A percentile compares a stretch with the other conserved stretches of the same genome.
Conservation (phyloP, 257 asterid genomes). For the Echium plantagineum region DNA sequence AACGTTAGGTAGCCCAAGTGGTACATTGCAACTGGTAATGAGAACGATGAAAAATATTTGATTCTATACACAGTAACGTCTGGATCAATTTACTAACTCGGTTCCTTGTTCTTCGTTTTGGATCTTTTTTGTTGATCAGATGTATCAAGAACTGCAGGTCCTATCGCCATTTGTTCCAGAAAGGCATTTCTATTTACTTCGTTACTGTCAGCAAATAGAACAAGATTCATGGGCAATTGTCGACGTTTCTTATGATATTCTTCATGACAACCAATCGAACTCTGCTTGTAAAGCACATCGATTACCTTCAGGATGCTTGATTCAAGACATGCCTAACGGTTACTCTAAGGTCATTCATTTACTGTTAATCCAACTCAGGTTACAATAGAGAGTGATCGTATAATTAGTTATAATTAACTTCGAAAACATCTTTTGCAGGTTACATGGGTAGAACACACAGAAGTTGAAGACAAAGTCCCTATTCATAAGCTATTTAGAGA, state of each 20-base stretch:
- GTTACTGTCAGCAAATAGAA: conserved; percentile 78
- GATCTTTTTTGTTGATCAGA: conserved; percentile 25
- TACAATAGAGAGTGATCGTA: background rate
- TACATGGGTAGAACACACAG: conserved; percentile 91
- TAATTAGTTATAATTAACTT: background rate
- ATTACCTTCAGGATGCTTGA: conserved; percentile 93
- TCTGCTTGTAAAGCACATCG: conserved; percentile 43
- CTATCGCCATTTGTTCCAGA: conserved; percentile 76
- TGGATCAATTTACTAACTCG: background rate
- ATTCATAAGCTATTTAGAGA: conserved; percentile 64
- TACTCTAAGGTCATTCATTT: conserved; percentile 58
- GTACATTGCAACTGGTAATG: conserved; percentile 70
- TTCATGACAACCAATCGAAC: conserved; percentile 45
- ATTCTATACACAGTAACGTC: background rate
- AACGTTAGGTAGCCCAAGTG: conserved; percentile 52
- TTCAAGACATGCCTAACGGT: conserved; percentile 97
- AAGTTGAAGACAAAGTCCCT: conserved; percentile 63
- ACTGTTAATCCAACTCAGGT: background rate
- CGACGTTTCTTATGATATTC: conserved; percentile 71
- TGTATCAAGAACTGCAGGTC: conserved; percentile 77
- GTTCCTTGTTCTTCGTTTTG: background rate
- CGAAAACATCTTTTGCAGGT: conserved; percentile 25
- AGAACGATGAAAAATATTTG: background rate
- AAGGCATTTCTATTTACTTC: conserved; percentile 56
- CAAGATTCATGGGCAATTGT: conserved; percentile 80